Evolutionary conservation across 2,329 filamentous ascomycete species (phyloP).

Genomic region (Botrytis fabae): DNA sequence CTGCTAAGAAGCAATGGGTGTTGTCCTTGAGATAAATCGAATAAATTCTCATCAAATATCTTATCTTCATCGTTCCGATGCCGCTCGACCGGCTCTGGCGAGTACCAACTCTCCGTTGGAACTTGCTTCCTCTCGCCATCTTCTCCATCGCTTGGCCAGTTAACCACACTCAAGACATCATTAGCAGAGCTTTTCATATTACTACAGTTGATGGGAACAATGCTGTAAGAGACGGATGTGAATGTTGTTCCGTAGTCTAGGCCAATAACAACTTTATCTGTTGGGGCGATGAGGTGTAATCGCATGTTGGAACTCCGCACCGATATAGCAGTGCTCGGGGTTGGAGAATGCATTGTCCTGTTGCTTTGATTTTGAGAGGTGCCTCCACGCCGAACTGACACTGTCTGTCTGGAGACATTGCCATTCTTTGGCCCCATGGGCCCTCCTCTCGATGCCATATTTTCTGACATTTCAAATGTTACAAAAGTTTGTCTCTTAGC

Average conservation of each 20-base stretch:
- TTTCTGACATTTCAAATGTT: background rate
- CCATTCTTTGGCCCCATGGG: background rate
- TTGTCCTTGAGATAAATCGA: slow-evolving; percentile 10
- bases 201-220: slow-evolving; percentile 5
- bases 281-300: background rate
- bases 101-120: slow-evolving; percentile 33
- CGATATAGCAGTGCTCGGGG: background rate
- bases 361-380: background rate
- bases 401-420: background rate
- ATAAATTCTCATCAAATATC: slow-evolving; percentile 16
- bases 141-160: slow-evolving; percentile 29
- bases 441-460: background rate
- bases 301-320: background rate
- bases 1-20: slow-evolving; percentile 4
- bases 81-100: slow-evolving; percentile 14
- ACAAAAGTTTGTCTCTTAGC: background rate
- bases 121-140: slow-evolving; percentile 25
- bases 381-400: background rate
- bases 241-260: slow-evolving; percentile 29
- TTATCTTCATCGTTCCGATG: background rate
- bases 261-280: slow-evolving; percentile 25
- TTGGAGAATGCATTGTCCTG: background rate
- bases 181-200: slow-evolving; percentile 18
- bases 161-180: slow-evolving; percentile 27
- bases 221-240: slow-evolving; percentile 28